phyloP scores from a whole-genome alignment of 148 eudicot species.

The Arbutus unedo region DNA sequence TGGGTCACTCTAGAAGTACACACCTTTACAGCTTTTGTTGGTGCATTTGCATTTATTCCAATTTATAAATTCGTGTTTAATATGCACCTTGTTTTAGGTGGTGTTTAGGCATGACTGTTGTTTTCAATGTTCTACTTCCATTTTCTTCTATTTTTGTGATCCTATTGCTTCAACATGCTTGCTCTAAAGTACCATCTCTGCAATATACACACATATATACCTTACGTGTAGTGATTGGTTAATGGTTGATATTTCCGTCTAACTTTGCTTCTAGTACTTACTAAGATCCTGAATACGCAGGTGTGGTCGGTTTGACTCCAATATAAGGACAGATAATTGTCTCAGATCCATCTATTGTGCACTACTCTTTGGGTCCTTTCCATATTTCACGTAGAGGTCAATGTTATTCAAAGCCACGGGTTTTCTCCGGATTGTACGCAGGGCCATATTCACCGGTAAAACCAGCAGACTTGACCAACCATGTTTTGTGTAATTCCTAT shows the following conservation, averaged over 20 bases:
- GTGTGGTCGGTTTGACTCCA: conserved; percentile 18
- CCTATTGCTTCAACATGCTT: not conserved
- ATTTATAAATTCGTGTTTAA: too few species aligned
- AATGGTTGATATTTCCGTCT: not conserved
- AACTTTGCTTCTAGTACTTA: not conserved
- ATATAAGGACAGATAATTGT: conserved; percentile 2
- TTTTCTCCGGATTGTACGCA: not conserved
- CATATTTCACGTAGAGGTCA: conserved; percentile 10
- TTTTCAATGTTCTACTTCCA: not conserved
- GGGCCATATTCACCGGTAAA: not conserved
- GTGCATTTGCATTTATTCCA: not conserved
- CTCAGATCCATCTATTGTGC: not conserved
- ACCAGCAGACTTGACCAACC: not conserved
- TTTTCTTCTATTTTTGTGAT: not conserved
- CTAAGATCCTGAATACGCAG: not conserved
- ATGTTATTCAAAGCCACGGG: not conserved
- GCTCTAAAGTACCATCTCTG: not conserved
- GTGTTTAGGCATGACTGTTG: not conserved
- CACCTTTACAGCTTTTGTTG: not conserved
- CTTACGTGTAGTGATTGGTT: not conserved
- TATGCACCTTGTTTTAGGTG: not conserved
- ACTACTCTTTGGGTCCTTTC: not conserved
- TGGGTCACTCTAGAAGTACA: not conserved
- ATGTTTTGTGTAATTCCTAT: not conserved
- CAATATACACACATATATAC: not conserved